A percentile compares a stretch with the other conserved stretches of the same genome.
These are phyloP conservation scores for Microbotryum violaceum DNA, from an alignment of 1,284 basidiomycete species.

Conservation along the genomic window DNA sequence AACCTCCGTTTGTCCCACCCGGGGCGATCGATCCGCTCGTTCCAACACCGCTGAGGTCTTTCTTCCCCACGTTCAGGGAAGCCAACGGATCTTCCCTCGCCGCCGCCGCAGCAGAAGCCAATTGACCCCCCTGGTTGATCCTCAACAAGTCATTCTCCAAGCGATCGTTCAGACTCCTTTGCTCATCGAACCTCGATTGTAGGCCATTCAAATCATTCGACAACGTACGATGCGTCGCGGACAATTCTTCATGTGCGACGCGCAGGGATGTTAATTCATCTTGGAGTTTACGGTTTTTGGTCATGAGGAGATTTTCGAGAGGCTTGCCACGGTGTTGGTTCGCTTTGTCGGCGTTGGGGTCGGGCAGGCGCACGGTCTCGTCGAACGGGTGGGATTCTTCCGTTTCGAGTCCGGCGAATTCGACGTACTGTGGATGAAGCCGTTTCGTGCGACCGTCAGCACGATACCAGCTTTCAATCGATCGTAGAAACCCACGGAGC, in stretches of 20 bases:
- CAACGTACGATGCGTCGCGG: constrained; percentile 55
- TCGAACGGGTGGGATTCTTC: constrained; percentile 49
- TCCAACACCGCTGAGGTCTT: constrained; percentile 33
- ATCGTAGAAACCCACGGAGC: neutral
- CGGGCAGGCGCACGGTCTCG: constrained; percentile 65
- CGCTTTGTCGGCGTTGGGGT: constrained; percentile 76
- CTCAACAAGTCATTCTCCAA: constrained; percentile 84
- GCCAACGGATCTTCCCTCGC: constrained; percentile 52
- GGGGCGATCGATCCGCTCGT: constrained; percentile 6
- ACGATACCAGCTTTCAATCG: neutral
- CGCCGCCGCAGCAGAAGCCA: neutral
- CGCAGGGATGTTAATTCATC: constrained; percentile 88
- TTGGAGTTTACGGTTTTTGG: constrained; percentile 87
- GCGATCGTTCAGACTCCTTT: constrained; percentile 71
- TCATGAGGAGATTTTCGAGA: constrained; percentile 79
- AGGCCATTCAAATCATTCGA: constrained; percentile 56
- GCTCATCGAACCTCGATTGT: constrained; percentile 63
- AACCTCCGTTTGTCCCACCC: neutral
- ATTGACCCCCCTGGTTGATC: constrained; percentile 50
- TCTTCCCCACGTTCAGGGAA: constrained; percentile 62
- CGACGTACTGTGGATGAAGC: constrained; percentile 61
- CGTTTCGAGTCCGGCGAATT: constrained; percentile 60
- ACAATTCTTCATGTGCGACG: constrained; percentile 72
- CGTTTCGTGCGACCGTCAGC: neutral
- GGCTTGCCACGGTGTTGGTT: constrained; percentile 68